Base-by-base conservation (phyloP, 1,284 basidiomycete genomes). In the Ganoderma meredithae region DNA sequence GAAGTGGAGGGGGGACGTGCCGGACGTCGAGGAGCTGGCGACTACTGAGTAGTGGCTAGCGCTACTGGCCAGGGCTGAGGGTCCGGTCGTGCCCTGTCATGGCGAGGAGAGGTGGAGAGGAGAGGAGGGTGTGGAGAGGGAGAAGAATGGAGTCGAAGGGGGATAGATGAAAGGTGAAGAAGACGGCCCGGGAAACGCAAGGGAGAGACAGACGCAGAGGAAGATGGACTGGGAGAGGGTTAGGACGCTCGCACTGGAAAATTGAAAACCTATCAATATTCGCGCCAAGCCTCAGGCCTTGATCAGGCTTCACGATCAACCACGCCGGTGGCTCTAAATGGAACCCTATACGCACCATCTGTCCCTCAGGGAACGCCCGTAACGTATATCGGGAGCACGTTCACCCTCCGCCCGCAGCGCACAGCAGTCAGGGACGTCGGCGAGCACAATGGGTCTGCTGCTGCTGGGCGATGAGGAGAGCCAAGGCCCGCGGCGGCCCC, bases 1-100 rank as follows among this genome's bases (percentile, higher is more conserved):
- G 27, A 72, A 70, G 55, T 86, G 86, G 86, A 81, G 76, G 72
- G 74, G 81, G 40, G 79, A 74, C 10, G 81, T 87, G 7, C 85
- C 85, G 5, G 81, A 83, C 47, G 58, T 62, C 33, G 63, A 67
- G 25, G 59, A 40, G 36, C 6, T 9, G 36, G 36, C 36, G 36
- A 36, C 36, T 36, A 7, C 2, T 36, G 36, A 36, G 31, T 17
- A 63, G 15, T 19, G 27, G 27, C 27, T 31, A 31, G 27, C 27
- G 27, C 27, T 31, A 31, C 27, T 31, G 27, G 27, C 27, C 27
- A 31, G 27, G 27, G 27, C 27, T 31, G 27, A 31, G 27, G 27
- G 27, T 31, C 27, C 27, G 27, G 27, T 31, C 27, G 27, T 31
- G 27, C 27, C 27, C 27, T 31, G 27, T 31, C 27, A 3, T 31